These are phyloP conservation scores for Moniliella sp. DNA, from an alignment of 1,284 basidiomycete species.

Conservation along the genomic window DNA sequence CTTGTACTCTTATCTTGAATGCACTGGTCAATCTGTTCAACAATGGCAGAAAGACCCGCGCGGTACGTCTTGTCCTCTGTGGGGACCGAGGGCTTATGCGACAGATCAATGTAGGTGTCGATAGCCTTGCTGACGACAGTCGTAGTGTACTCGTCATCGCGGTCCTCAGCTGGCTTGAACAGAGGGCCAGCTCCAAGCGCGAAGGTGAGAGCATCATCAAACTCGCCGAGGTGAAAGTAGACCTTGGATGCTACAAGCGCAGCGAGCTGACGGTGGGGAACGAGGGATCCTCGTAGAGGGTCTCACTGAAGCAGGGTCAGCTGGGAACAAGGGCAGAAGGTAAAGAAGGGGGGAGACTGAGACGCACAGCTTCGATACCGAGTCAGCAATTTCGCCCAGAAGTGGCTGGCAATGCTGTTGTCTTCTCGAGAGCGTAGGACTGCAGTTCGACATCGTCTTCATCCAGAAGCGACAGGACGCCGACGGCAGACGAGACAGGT, in stretches of 20 bases:
- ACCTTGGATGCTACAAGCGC: conserved; percentile 32
- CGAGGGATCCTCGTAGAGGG: conserved; percentile 26
- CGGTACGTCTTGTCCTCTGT: conserved; percentile 4
- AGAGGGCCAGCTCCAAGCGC: conserved; percentile 26
- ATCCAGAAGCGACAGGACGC: conserved; percentile 28
- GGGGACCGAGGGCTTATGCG: conserved; percentile 4
- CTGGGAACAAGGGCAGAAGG: too few relatives aligned
- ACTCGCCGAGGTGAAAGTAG: conserved; percentile 32
- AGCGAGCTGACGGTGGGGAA: conserved; percentile 27
- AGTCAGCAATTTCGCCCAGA: conserved; percentile 34
- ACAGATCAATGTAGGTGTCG: conserved; percentile 23
- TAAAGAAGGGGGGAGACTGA: too few relatives aligned
- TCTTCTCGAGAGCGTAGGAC: conserved; percentile 27
- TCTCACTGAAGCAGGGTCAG: too few relatives aligned
- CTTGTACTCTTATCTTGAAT: conserved; percentile 22
- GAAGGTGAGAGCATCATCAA: conserved; percentile 30
- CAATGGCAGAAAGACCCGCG: conserved; percentile 19
- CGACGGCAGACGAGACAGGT: too few relatives aligned
- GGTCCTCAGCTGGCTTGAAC: conserved; percentile 25
- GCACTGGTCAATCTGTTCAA: conserved; percentile 30
- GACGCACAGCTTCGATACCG: conserved; percentile 18
- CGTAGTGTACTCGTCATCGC: conserved; percentile 26
- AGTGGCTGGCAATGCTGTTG: conserved; percentile 22
- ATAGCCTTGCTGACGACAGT: conserved; percentile 32
- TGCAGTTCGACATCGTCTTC: conserved; percentile 29